Evolutionary conservation across 2,329 filamentous ascomycete species (phyloP), one percentile per base, ranked within the genome.

Genomic region (Remersonia thermophila): DNA sequence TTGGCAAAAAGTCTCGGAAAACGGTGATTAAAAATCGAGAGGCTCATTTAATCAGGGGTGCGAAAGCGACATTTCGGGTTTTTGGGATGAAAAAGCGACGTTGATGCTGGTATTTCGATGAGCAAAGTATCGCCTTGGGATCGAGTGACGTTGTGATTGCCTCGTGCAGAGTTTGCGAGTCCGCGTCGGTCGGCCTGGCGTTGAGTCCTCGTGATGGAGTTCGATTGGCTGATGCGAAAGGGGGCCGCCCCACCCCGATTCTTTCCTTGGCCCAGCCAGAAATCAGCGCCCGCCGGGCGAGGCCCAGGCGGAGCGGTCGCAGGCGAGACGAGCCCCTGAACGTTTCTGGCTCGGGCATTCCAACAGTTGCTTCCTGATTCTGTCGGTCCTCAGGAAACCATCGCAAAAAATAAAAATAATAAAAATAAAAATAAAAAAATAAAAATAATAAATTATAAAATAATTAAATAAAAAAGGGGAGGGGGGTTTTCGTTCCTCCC

Each of bases 11-110:
- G 58, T 58, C 58, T 58, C 61, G 64, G 67, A 66, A 73, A 72
- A 71, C 66, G 55, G 65, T 71, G 65, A 66, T 52, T 77, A 73
- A 80, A 61, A 66, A 65, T 66, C 33, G 68, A 75, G 62, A 71
- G 60, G 20, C 58, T 63, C 66, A 74, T 76, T 73, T 69, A 70
- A 60, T 57, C 58, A 57, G 55, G 65, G 64, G 67, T 75, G 63
- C 59, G 59, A 66, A 61, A 65, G 60, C 55, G 53, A 51, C 55
- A 61, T 59, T 56, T 56, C 54, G 60, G 65, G 20, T 59, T 69
- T 67, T 66, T 55, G 51, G 54, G 73, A 74, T 76, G 61, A 55
- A 65, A 64, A 63, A 59, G 41, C 55, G 57, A 54, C 47, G 60
- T 60, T 57, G 59, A 63, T 59, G 63, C 62, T 56, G 59, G 57